Conservation (phyloP, 345 rosid genomes). For the Isatis tinctoria region DNA sequence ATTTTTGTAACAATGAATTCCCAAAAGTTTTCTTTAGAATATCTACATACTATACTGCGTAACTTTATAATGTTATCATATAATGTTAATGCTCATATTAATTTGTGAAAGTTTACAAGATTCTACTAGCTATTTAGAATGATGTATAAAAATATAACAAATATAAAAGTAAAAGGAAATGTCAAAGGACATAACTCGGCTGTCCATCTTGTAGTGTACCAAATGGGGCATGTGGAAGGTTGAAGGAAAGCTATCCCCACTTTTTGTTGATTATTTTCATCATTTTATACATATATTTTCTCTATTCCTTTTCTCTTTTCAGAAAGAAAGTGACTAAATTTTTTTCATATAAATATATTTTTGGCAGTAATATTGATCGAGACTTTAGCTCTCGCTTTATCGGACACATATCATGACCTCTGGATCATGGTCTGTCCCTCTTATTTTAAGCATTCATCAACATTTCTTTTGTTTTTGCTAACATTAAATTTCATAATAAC, state of each 20-base stretch:
- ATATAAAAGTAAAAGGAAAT: constrained; percentile 9
- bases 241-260: constrained; percentile 31
- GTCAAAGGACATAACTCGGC: constrained; percentile 43
- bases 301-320: neutral
- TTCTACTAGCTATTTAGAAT: neutral
- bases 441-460: constrained; percentile 15
- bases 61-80: neutral
- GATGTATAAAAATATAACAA: neutral
- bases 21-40: neutral
- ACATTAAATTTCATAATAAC: constrained; percentile 6
- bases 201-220: constrained; percentile 34
- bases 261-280: constrained; percentile 33
- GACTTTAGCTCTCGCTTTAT: constrained; percentile 50
- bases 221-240: constrained; percentile 44
- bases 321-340: neutral
- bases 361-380: constrained; percentile 41
- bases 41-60: neutral
- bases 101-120: neutral
- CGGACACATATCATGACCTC: constrained; percentile 58
- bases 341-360: constrained; percentile 6
- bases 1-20: neutral
- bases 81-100: neutral
- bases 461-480: constrained; percentile 10
- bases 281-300: neutral
- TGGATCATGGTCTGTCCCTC: constrained; percentile 57